Evolutionary conservation across 148 eudicot genomes (phyloP).

Genomic region (Vaccinium macrocarpon): DNA sequence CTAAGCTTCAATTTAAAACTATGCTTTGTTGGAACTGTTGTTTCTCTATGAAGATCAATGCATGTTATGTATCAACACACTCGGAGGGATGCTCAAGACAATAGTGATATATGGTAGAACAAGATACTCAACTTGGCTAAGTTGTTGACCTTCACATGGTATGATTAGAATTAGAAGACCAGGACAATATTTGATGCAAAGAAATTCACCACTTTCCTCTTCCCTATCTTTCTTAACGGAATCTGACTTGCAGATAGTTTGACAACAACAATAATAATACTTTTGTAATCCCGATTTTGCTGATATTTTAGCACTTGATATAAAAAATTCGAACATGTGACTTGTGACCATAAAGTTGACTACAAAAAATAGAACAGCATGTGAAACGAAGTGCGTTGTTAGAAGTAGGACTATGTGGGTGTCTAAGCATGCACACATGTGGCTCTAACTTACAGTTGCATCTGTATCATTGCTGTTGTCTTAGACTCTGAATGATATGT

Average conservation of each 20-base stretch:
- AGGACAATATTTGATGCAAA: not conserved
- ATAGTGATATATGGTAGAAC: not conserved
- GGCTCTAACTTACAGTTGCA: not conserved
- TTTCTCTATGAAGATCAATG: too few species aligned
- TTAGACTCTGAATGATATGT: not conserved
- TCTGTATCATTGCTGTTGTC: not conserved
- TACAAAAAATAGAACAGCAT: not conserved
- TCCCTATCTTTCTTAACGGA: not conserved
- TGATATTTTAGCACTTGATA: not conserved
- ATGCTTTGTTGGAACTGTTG: too few species aligned
- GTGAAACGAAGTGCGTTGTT: not conserved
- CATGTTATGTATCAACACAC: too few species aligned
- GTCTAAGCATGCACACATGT: not conserved
- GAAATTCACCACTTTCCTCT: not conserved
- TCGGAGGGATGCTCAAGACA: not conserved
- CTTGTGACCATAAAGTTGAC: not conserved
- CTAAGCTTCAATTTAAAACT: too few species aligned
- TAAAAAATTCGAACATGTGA: not conserved
- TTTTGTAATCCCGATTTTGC: not conserved
- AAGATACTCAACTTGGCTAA: constrained; percentile 3
- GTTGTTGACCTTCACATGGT: not conserved
- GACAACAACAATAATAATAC: not conserved
- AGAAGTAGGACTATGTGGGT: not conserved
- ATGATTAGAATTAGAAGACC: not conserved
- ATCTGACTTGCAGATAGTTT: not conserved